Base-by-base conservation (phyloP, 257 asterid genomes). In the Parsonsia alboflavescens region DNA sequence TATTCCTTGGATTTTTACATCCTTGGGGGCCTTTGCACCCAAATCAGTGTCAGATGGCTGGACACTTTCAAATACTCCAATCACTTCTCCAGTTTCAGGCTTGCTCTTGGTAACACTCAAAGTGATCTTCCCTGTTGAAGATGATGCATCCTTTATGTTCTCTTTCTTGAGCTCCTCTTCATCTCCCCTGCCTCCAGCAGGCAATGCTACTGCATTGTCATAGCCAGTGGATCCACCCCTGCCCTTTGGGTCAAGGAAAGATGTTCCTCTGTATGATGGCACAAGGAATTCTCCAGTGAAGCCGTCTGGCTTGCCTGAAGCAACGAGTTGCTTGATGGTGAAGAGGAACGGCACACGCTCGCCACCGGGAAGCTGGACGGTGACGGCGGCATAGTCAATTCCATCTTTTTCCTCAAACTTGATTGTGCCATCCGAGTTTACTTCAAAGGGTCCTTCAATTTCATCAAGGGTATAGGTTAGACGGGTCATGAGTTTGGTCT, bases 161-260 rank as follows among this genome's bases (percentile, higher is more conserved):
- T 95, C 99, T 90, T 92, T 95, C 87, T 16, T 41, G 1, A 95
- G 93, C 83, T 90, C 98, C 85, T 95, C 99, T 87, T 95, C 97
- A 15, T 95, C 98, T 67, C 99, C 98, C 71, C 99, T 85, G 19
- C 99, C 99, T 8, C 99, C 99, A 21, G 99, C 99, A 0, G 98
- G 98, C 93, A 95, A 80, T 0, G 99, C 99, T 53, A 95, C 99
- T 0, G 98, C 98, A 26, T 90, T 95, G 84, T 95, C 99, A 42
- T 95, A 95, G 3, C 99, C 99, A 10, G 99, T 95, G 0, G 99
- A 90, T 10, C 98, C 99, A 73, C 99, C 98, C 30, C 99, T 82
- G 8, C 99, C 99, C 91, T 95, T 95, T 26, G 99, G 99, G 96
- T 95, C 98, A 9, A 95, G 94, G 90, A 95, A 95, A 13, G 99